Evolutionary conservation across 108 stramenopile species (phyloP).

Genomic region (Nitzschia sp.): DNA sequence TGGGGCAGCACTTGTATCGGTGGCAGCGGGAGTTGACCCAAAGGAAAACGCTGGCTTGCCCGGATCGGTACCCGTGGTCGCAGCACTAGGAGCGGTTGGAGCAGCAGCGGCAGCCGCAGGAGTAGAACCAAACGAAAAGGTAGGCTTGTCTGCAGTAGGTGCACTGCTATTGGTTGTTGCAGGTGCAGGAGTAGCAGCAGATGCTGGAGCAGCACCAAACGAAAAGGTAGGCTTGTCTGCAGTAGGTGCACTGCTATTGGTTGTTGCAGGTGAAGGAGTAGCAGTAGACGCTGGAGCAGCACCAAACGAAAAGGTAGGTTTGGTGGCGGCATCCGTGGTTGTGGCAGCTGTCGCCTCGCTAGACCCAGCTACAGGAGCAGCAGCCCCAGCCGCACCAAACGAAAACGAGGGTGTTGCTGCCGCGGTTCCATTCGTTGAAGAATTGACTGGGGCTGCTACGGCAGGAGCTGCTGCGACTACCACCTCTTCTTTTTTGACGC

Average conservation of each 20-base stretch:
- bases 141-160: background rate
- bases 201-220: background rate
- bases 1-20: background rate
- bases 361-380: background rate
- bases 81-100: background rate
- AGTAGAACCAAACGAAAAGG: constrained; percentile 2
- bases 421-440: background rate
- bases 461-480: background rate
- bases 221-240: background rate
- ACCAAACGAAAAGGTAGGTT: background rate
- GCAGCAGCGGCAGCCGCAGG: background rate
- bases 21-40: background rate
- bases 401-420: background rate
- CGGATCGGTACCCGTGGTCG: background rate
- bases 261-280: background rate
- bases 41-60: background rate
- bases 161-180: background rate
- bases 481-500: constrained; percentile 3
- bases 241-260: background rate
- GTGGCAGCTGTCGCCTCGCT: no score
- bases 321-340: no score
- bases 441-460: no score
- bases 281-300: background rate
- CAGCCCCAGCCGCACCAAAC: background rate
- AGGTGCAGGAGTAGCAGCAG: background rate